Percentiles rank a stretch among this genome's conserved stretches.
These are phyloP conservation scores for Talaromyces nanjingensis DNA, from an alignment of 495 filamentous ascomycete genomes.

Conservation along the genomic window DNA sequence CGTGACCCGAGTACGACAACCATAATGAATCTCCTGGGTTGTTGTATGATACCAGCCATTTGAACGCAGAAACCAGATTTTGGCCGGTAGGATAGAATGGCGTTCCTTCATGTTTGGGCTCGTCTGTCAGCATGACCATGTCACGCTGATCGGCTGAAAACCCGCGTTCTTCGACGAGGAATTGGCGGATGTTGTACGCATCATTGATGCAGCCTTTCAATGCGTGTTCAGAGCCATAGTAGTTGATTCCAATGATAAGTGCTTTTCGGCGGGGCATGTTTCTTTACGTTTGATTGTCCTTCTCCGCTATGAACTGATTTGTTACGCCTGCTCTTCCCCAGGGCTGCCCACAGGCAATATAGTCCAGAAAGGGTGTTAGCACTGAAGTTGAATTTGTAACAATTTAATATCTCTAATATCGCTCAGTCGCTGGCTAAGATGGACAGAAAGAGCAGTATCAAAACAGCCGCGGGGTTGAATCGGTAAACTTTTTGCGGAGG, in stretches of 20 bases:
- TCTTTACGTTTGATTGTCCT: background rate
- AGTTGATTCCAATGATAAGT: constrained; percentile 58
- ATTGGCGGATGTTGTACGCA: constrained; percentile 41
- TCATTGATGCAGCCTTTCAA: constrained; percentile 53
- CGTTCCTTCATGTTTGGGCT: constrained; percentile 35
- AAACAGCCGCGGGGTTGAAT: constrained; percentile 1
- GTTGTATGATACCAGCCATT: constrained; percentile 48
- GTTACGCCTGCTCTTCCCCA: background rate
- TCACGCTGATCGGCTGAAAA: constrained; percentile 40
- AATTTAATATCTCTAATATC: no score
- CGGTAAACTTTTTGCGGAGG: background rate
- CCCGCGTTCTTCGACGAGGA: constrained; percentile 36
- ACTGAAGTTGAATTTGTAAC: no score
- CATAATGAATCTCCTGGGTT: constrained; percentile 41
- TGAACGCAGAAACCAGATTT: constrained; percentile 50
- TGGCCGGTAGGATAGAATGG: constrained; percentile 46
- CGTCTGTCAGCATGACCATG: constrained; percentile 50
- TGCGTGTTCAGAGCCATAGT: constrained; percentile 42
- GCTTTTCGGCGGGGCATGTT: constrained; percentile 41
- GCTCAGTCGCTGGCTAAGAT: no score
- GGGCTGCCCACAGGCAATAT: background rate
- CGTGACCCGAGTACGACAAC: constrained; percentile 54
- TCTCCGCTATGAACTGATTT: background rate
- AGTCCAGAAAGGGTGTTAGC: no score
- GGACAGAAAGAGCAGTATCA: background rate